Evolutionary conservation across 139 green algal species (phyloP), one percentile per base, ranked within the genome.

Genomic region (Chlorella sp.): DNA sequence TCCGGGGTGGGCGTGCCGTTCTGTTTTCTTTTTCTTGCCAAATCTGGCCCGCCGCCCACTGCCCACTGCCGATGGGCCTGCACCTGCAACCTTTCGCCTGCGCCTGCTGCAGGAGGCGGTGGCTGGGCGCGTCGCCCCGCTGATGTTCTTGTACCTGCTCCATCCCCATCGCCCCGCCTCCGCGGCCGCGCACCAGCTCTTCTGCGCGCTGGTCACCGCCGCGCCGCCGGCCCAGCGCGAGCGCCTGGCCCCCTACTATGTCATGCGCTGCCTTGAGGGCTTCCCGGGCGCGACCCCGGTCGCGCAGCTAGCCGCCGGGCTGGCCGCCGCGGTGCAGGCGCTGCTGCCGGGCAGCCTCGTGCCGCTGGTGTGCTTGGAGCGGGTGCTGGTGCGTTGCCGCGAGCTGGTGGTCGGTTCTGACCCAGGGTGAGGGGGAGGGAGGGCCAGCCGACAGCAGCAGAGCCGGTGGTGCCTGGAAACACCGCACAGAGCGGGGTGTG

Each of bases 101-200:
- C 35, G 45, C 29, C 23, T 72, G 73, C n/a, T 69, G 8, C 48
- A 75, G 55, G 29, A 3, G 1, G 60, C 48, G 15, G 53, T 82
- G 60, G 46, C 71, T 42, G 17, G 71, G 23, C 38, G 58, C 25
- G 23, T 84, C 29, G 72, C 53, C 0, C 79, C 83, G 9, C 9
- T 87, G 2, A 58, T 64, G 29, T 72, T 88, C 8, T 71, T 88
- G 46, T 84, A 75, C 65, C 40, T 87, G 45, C 64, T 68, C 33
- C 76, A 87, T 51, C 80, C 79, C 3, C 64, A 81, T 8, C 38
- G 70, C 5, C 40, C 80, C 21, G 36, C 74, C 2, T 40, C 71
- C 5, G 55, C 50, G 15, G 76, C 83, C 12, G 69, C 80, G 0
- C 83, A 87, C 69, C 63, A 38, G 42, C 79, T 88, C 5, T 72